Evolutionary conservation across 345 rosid genomes (phyloP), one percentile per base, ranked within the genome.

Genomic region (Streptanthus diversifolius): DNA sequence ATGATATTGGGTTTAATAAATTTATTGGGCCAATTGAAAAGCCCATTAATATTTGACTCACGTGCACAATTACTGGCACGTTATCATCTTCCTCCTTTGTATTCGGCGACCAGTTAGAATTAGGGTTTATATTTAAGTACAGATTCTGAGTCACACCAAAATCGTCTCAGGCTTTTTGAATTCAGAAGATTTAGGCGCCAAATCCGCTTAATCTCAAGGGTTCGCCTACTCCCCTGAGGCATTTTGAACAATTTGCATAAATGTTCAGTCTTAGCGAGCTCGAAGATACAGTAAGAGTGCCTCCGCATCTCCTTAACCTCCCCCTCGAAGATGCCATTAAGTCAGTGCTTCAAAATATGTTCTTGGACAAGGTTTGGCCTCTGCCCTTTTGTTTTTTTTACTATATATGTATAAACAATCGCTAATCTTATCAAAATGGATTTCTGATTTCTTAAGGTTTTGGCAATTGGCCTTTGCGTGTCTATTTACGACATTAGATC

Each of bases 191-290:
- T 1, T 32, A 6, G 37, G 37, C 37, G 37, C 12, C 37, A 35
- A 35, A 8, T 35, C 37, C 3, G 12, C 37, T 9, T 3, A 45
- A 7, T 45, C 51, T 45, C 51, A 45, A 45, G 52, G 52, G 11
- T 47, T 47, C 2, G 25, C 10, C 27, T 18, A 48, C 9, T 47
- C 52, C 0, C 17, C 49, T 8, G 6, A 13, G 43, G 43, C 29
- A 5, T 21, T 12, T 48, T 12, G 47, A 58, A 41, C 29, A 49
- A 25, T 66, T 19, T 44, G 43, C 58, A 30, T 32, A 63, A 51
- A 91, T 95, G 97, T 91, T 95, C 76, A 79, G 76, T 72, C 86
- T 91, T 7, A 95, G 96, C 81, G 77, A 83, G 76, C 80, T 87
- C 2, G 91, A 88, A 73, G 97, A 95, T 82, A 88, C 85, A 0